phyloP scores from a whole-genome alignment of 2,329 filamentous ascomycete species.

The Beauveria brongniartii region DNA sequence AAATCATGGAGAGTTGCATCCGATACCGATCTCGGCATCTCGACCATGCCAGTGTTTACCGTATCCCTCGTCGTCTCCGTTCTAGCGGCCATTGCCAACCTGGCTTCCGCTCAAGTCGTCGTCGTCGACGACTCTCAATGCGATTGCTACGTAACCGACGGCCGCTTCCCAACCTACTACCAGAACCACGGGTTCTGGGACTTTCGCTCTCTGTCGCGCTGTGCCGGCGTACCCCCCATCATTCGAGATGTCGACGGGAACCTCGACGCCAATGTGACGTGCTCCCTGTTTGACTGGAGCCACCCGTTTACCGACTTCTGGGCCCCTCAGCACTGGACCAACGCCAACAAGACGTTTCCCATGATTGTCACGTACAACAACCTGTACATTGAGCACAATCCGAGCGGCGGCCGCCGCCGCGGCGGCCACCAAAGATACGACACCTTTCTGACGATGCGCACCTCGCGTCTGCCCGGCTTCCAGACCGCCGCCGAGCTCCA shows the following conservation, averaged over 20 bases:
- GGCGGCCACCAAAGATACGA: slow-evolving; percentile 15
- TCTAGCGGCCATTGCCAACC: neutral
- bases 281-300: slow-evolving; percentile 25
- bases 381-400: slow-evolving; percentile 36
- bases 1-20: neutral
- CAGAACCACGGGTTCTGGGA: slow-evolving; percentile 21
- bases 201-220: slow-evolving; percentile 22
- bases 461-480: slow-evolving; percentile 31
- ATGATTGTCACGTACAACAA: slow-evolving; percentile 33
- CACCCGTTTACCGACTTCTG: slow-evolving; percentile 26
- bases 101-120: neutral
- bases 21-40: neutral
- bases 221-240: slow-evolving; percentile 22
- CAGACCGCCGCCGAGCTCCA: slow-evolving; percentile 41
- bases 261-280: slow-evolving; percentile 25
- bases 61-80: neutral
- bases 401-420: slow-evolving; percentile 17
- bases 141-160: slow-evolving; percentile 24
- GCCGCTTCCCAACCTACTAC: slow-evolving; percentile 19
- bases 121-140: slow-evolving; percentile 14
- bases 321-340: slow-evolving; percentile 31
- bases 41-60: neutral
- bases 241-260: slow-evolving; percentile 22
- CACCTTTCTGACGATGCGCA: slow-evolving; percentile 40
- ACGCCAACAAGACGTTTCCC: slow-evolving; percentile 24